Conservation (phyloP, 345 rosid genomes). For the Linum trigynum region DNA sequence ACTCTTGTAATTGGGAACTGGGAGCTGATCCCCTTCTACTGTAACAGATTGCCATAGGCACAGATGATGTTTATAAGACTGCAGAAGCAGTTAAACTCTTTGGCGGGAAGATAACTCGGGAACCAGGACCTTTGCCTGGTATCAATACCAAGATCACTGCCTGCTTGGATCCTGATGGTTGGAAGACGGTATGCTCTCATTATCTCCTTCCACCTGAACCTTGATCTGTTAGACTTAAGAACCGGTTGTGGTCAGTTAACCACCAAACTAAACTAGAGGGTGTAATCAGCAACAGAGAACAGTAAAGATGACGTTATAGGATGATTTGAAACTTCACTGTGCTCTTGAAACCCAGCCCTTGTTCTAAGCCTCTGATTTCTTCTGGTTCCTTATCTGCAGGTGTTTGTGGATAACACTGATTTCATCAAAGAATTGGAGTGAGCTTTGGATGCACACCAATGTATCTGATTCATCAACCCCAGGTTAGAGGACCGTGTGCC, state of each 20-base stretch:
- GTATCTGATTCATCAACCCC: neutral
- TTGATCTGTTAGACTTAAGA: too few relatives aligned
- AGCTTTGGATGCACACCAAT: slow-evolving; percentile 8
- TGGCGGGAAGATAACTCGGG: slow-evolving; percentile 86
- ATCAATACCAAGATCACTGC: slow-evolving; percentile 91
- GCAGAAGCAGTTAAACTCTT: slow-evolving; percentile 74
- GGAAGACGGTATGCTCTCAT: slow-evolving; percentile 63
- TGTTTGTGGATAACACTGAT: slow-evolving; percentile 85
- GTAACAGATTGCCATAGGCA: slow-evolving; percentile 88
- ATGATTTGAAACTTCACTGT: too few relatives aligned
- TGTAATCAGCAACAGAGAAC: too few relatives aligned
- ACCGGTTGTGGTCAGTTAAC: too few relatives aligned
- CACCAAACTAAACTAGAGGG: too few relatives aligned
- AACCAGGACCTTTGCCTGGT: slow-evolving; percentile 97
- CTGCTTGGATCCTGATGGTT: slow-evolving; percentile 95
- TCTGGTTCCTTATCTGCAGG: slow-evolving; percentile 30
- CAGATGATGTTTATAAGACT: slow-evolving; percentile 89
- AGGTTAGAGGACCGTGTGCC: neutral
- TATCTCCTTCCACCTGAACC: too few relatives aligned
- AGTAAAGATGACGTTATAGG: too few relatives aligned
- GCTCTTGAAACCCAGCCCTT: neutral
- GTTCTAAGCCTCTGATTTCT: too few relatives aligned
- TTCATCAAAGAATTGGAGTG: slow-evolving; percentile 58
- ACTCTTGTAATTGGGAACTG: neutral
- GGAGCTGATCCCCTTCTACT: neutral